Base-by-base conservation (phyloP, 805 yeast species). In the Teunomyces lycoperdinae region DNA sequence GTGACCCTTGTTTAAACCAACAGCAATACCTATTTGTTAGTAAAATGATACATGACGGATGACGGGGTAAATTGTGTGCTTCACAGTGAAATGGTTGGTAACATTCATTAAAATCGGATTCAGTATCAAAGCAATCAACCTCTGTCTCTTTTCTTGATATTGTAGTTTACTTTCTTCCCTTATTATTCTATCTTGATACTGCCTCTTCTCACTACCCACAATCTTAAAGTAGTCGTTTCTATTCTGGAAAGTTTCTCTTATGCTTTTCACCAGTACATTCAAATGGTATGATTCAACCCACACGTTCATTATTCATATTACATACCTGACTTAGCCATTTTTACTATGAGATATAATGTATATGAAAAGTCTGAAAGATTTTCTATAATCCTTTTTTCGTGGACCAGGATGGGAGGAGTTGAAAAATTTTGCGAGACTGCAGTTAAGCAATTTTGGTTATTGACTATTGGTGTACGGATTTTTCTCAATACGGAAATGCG, bases 1-100 rank as follows among this genome's bases (percentile, higher is more conserved):
- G 95, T 87, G 95, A 79, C 99, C 99, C 81, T 95, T 92, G 97
- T 94, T 95, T 78, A 85, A 82, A 78, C 99, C 99, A 81, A 85
- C 84, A 81, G 96, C 96, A 77, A 92, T 89, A 78, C 95, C 94
- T 83, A 63, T 32, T 40, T 43, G 50, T 47, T 47, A 47, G 50
- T 47, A 47, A 17, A 20, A 20, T 20, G 24, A 5, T 20, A 4
- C 24, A 20, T 20, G 24, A 20, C 24, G 24, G 6, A 20, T 4
- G 24, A 20, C 6, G 24, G 24, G 24, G 24, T 20, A 20, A 3
- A 20, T 6, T 20, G 24, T 20, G 24, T 20, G 24, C 24, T 20
- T 20, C 24, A 20, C 24, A 20, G 5, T 20, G 24, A 20, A 20
- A 20, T 20, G 24, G 24, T 20, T 20, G 24, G 24, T 20, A 20